Base-by-base conservation (phyloP, 148 eudicot species). In the Suaeda aralocaspica region DNA sequence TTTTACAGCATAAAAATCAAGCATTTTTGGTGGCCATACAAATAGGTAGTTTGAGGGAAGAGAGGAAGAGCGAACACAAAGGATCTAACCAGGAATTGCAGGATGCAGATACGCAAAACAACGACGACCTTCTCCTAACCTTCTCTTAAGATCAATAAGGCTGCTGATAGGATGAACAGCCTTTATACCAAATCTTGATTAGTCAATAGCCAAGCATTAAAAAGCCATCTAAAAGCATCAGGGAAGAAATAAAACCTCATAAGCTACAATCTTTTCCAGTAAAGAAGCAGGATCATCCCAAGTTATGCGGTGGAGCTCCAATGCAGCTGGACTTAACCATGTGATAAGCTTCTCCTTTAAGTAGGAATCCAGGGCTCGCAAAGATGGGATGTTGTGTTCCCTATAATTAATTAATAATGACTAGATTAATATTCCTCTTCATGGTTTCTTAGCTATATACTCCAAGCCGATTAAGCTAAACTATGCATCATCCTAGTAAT, bases 111-210 rank as follows among this genome's bases (percentile, higher is more conserved):
- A 94, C 64, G 97, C 98, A 77, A 94, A 94, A 81, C 98, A 94
- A 12, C 98, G 91, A 25, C 98, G 89, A 7, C 98, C 96, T 29
- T 83, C 82, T 69, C 96, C 98, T 67, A 94, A 81, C 69, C 98
- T 89, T 82, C 97, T 85, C 86, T 94, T 94, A 75, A 94, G 89
- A 79, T 94, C 98, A 76, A 91, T 67, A 22, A 94, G 88, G 71
- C 81, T 91, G 82, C 93, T 94, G 77, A 94, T 94, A 46, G 98
- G 98, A 82, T 94, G 97, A 76, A 94, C 98, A 77, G 98, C 98
- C 98, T 94, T 79, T 53, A 79, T 34, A 84, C 67, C 79, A 67
- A 28, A 78, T 58, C 24, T 24, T 64, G 66, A 45, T 62, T 59
- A 76, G 87, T 45, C 70, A 4, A 53, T 6, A 28, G 59, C 72